Evolutionary conservation across 2,329 filamentous ascomycete species (phyloP).

Genomic region (Fusarium sp.): DNA sequence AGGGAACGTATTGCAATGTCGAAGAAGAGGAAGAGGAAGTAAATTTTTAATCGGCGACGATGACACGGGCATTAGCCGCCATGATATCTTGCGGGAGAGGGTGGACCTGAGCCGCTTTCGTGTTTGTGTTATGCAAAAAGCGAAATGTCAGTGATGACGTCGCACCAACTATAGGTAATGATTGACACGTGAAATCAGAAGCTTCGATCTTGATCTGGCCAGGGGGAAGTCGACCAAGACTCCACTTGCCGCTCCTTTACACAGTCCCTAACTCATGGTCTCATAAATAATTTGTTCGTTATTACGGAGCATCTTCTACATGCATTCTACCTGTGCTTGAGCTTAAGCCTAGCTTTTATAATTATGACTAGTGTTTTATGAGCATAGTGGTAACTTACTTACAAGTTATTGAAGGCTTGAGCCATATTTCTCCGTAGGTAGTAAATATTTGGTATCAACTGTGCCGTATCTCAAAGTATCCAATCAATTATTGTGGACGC

Average conservation of each 20-base stretch:
- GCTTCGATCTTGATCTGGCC: constrained; percentile 31
- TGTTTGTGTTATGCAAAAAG: constrained; percentile 22
- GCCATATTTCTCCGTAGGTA: background rate
- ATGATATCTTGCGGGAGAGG: constrained; percentile 23
- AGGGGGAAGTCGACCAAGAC: constrained; percentile 2
- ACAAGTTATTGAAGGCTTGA: background rate
- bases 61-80: constrained; percentile 35
- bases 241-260: constrained; percentile 17
- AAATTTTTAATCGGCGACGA: constrained; percentile 20
- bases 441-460: background rate
- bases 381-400: background rate
- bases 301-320: too few relatives aligned
- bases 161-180: background rate
- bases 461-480: background rate
- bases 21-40: constrained; percentile 7
- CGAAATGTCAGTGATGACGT: constrained; percentile 32
- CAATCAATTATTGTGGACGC: background rate
- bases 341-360: background rate
- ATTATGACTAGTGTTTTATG: background rate
- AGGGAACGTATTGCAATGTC: background rate
- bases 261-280: background rate
- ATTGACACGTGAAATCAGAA: constrained; percentile 46
- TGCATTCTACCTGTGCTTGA: too few relatives aligned
- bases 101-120: constrained; percentile 42
- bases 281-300: background rate